A percentile compares a stretch with the other conserved stretches of the same genome.
phyloP scores from a whole-genome alignment of 169 alveolate genomes.

The Eimeria zaria region DNA sequence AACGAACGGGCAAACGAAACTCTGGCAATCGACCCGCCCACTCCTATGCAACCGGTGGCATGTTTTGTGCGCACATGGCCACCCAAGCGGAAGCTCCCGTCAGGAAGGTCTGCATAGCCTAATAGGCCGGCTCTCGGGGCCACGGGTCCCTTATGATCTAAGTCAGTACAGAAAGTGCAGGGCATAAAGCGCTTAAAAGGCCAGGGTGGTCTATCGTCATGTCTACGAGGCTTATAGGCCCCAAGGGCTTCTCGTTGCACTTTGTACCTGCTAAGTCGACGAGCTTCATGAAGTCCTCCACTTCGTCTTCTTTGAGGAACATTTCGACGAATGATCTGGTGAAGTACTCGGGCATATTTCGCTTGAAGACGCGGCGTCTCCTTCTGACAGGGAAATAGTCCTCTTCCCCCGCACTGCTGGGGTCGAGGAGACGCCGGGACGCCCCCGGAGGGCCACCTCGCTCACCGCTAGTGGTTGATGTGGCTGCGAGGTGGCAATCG shows the following conservation, averaged over 20 bases:
- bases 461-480: slow-evolving; percentile 3
- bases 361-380: background rate
- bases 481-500: background rate
- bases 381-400: background rate
- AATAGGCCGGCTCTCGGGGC: background rate
- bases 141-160: background rate
- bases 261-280: slow-evolving; percentile 81
- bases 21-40: background rate
- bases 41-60: background rate
- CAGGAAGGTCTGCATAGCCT: background rate
- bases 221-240: background rate
- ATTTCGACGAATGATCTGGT: slow-evolving; percentile 36
- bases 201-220: background rate
- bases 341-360: slow-evolving; percentile 42
- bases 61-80: background rate
- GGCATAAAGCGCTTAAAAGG: background rate
- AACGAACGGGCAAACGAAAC: background rate
- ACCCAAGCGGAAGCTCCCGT: background rate
- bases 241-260: background rate
- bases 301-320: slow-evolving; percentile 76
- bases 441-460: background rate
- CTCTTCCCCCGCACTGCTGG: slow-evolving; percentile 19
- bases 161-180: background rate
- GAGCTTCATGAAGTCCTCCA: slow-evolving; percentile 80
- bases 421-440: slow-evolving; percentile 42